Percentiles rank a stretch among this genome's conserved stretches.
phyloP scores from a whole-genome alignment of 179 eudicot species.

The Camellia oleifera region DNA sequence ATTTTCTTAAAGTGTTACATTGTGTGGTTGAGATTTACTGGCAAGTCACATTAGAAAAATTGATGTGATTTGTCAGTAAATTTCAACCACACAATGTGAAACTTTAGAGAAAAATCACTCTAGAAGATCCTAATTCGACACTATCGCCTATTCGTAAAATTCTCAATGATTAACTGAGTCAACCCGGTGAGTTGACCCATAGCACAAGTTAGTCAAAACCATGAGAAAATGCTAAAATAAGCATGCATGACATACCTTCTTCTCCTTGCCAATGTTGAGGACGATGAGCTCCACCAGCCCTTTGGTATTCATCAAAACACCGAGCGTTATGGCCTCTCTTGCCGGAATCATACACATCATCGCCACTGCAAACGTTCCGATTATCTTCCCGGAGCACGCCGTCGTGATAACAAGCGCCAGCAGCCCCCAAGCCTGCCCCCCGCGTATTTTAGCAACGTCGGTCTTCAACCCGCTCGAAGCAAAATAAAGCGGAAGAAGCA shows the following conservation, averaged over 20 bases:
- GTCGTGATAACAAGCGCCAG: constrained; percentile 38
- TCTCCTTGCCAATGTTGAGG: constrained; percentile 52
- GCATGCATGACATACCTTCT: constrained; percentile 37
- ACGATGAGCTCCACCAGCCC: constrained; percentile 58
- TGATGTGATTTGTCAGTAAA: too few species aligned
- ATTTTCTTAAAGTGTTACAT: too few species aligned
- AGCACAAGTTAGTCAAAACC: background rate
- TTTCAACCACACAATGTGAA: too few species aligned
- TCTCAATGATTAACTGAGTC: too few species aligned
- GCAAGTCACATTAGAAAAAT: too few species aligned
- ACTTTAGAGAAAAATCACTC: too few species aligned
- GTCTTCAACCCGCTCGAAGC: constrained; percentile 67
- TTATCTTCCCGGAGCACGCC: constrained; percentile 52
- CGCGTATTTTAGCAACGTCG: constrained; percentile 40
- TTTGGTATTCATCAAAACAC: constrained; percentile 64
- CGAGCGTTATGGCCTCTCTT: constrained; percentile 49
- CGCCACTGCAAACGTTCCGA: constrained; percentile 52
- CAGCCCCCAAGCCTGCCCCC: constrained; percentile 49
- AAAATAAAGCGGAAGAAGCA: constrained; percentile 51
- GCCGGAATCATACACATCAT: constrained; percentile 39
- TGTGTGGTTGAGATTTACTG: too few species aligned
- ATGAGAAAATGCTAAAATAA: background rate
- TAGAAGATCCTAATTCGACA: too few species aligned
- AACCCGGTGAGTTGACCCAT: too few species aligned
- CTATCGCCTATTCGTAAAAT: too few species aligned